Percentiles rank a stretch among this genome's conserved stretches.
Conservation (phyloP, 495 filamentous ascomycete species). For the Daldinia vernicosa region DNA sequence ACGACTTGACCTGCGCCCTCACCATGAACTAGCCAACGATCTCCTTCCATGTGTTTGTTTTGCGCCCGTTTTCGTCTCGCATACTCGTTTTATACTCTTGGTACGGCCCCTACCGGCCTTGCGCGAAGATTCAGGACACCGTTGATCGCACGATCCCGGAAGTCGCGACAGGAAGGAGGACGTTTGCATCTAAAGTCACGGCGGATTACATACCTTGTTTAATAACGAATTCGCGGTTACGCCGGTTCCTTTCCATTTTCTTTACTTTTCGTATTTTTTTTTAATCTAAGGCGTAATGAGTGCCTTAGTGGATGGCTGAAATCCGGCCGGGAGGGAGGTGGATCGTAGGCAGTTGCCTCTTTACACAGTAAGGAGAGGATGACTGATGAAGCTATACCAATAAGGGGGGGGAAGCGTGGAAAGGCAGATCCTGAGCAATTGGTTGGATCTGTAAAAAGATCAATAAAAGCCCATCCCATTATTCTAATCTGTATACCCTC, state of each 20-base stretch:
- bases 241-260: slow-evolving; percentile 40
- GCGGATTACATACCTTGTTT: slow-evolving; percentile 51
- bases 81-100: slow-evolving; percentile 30
- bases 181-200: slow-evolving; percentile 47
- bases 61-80: slow-evolving; percentile 41
- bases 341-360: slow-evolving; percentile 28
- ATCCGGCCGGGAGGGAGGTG: slow-evolving; percentile 25
- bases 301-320: slow-evolving; percentile 39
- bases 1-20: slow-evolving; percentile 48
- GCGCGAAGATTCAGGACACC: slow-evolving; percentile 40
- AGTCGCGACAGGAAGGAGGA: slow-evolving; percentile 38
- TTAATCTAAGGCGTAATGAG: slow-evolving; percentile 26
- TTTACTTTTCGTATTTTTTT: slow-evolving; percentile 31
- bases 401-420: slow-evolving; percentile 36
- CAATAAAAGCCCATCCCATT: slow-evolving; percentile 46
- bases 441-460: slow-evolving; percentile 49
- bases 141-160: slow-evolving; percentile 38
- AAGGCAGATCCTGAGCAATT: slow-evolving; percentile 32
- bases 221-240: slow-evolving; percentile 47
- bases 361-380: slow-evolving; percentile 40
- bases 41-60: slow-evolving; percentile 47
- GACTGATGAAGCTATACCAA: slow-evolving; percentile 51
- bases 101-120: slow-evolving; percentile 32
- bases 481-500: slow-evolving; percentile 39
- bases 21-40: slow-evolving; percentile 45